Base-by-base conservation (phyloP, 179 eudicot genomes). In the Silene noctiflora region DNA sequence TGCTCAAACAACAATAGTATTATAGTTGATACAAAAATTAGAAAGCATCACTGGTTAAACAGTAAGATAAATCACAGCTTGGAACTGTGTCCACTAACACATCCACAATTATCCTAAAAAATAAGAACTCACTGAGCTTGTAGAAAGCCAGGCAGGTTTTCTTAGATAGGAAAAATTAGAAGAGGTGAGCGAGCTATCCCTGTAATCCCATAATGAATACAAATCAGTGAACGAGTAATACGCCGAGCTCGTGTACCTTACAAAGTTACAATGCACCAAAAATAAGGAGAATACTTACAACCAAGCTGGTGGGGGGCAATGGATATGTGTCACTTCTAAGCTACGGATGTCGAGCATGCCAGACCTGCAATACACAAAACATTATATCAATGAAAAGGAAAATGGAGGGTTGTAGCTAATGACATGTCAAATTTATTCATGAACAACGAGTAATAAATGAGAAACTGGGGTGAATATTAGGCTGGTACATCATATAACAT, bases 291-390 rank as follows among this genome's bases (percentile, higher is more conserved):
- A 77, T 65, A 91, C 97, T 94, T 79, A 95, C 99, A 91, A 76
- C 97, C 97, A 92, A 31, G 93, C 88, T n/a, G 99, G 99, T 53
- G 97, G 99, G 86, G 99, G 99, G 80, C 99, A 95, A 81, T 95
- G 99, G 78, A 92, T 88, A 83, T 95, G 99, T 27, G 99, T 88
- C 76, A 89, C 93, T 81, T 88, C 85, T 81, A 83, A 77, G 80
- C 78, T 86, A 81, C 83, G 86, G 56, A 87, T 68, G 75, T 92
- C 91, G 69, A 95, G 83, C 71, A 91, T 86, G 62, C 97, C 99
- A 16, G 99, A 95, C 99, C 99, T 95, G 86, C 55, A 85, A 69
- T 58, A 17, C 29, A 76, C 44, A 63, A 69, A 46, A 12, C 60
- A 35, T 56, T 63, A 7, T 55, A 62, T 51, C 61, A 46, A 21